A percentile compares a stretch with the other conserved stretches of the same genome.
Conservation (phyloP, 2,329 filamentous ascomycete species). For the Fusarium sp. region DNA sequence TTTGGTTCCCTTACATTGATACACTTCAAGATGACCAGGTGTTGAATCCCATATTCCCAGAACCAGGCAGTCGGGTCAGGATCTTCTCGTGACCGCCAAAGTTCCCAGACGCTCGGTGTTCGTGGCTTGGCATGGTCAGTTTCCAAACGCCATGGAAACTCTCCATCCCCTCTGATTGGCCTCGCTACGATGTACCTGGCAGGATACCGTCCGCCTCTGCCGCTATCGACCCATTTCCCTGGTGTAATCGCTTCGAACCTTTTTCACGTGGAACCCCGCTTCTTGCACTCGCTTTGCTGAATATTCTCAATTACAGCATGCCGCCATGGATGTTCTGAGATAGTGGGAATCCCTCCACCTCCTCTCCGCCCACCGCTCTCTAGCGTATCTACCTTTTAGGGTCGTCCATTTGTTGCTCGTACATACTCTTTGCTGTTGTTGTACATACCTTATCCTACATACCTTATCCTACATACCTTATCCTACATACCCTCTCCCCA, state of each 20-base stretch:
- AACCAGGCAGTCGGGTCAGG: background rate
- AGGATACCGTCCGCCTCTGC: background rate
- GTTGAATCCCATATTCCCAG: background rate
- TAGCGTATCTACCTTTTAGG: background rate
- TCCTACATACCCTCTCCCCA: background rate
- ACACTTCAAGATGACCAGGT: background rate
- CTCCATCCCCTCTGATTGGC: background rate
- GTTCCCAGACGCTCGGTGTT: background rate
- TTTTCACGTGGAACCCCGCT: constrained; percentile 16
- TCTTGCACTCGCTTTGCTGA: constrained; percentile 7
- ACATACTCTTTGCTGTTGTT: background rate
- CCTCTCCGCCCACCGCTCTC: background rate
- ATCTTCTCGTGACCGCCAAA: background rate
- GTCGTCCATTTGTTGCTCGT: background rate
- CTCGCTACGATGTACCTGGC: background rate
- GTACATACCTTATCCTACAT: background rate
- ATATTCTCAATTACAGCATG: constrained; percentile 4
- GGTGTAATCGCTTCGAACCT: background rate
- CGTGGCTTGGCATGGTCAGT: background rate
- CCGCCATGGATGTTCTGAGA: background rate
- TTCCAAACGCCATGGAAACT: background rate
- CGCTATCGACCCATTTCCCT: background rate
- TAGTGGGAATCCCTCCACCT: background rate
- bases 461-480: background rate
- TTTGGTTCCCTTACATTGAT: background rate